Evolutionary conservation across 2,329 filamentous ascomycete species (phyloP).

Genomic region (Aspergillus niger): DNA sequence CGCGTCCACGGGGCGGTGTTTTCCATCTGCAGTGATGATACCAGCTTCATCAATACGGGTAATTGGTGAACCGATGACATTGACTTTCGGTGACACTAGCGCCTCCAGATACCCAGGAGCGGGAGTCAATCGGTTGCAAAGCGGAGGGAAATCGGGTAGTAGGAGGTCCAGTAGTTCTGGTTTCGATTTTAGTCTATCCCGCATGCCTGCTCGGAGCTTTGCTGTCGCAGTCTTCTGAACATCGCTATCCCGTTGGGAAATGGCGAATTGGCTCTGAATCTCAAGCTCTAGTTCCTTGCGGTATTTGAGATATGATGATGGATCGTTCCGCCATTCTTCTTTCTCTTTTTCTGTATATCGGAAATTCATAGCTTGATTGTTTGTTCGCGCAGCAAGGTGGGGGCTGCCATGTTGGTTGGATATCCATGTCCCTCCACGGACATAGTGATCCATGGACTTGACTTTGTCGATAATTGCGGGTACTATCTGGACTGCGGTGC

Average conservation of each 20-base stretch:
- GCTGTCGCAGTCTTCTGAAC: neutral
- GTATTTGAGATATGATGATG: slow-evolving; percentile 4
- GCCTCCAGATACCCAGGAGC: slow-evolving; percentile 6
- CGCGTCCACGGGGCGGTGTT: neutral
- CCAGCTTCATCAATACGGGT: neutral
- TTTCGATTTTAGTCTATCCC: neutral
- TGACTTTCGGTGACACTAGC: slow-evolving; percentile 2
- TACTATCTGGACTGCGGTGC: slow-evolving; percentile 5
- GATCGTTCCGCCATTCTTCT: neutral
- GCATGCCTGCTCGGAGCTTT: neutral
- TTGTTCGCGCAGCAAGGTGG: neutral
- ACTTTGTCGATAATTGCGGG: slow-evolving; percentile 3
- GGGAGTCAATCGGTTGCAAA: slow-evolving; percentile 6
- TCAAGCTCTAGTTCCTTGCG: slow-evolving; percentile 8
- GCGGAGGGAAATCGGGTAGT: neutral
- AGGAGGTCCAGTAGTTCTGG: slow-evolving; percentile 1
- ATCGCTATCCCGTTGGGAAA: neutral
- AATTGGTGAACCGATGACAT: neutral
- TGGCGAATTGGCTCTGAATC: slow-evolving; percentile 8
- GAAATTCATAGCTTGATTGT: neutral
- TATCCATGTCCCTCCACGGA: slow-evolving; percentile 10
- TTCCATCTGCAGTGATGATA: neutral
- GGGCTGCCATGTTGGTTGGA: slow-evolving; percentile 1
- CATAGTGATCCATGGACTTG: slow-evolving; percentile 10
- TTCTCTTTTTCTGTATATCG: slow-evolving; percentile 3